These are phyloP conservation scores for Suillus ampliporus DNA, from an alignment of 768 basidiomycete species.

Conservation along the genomic window DNA sequence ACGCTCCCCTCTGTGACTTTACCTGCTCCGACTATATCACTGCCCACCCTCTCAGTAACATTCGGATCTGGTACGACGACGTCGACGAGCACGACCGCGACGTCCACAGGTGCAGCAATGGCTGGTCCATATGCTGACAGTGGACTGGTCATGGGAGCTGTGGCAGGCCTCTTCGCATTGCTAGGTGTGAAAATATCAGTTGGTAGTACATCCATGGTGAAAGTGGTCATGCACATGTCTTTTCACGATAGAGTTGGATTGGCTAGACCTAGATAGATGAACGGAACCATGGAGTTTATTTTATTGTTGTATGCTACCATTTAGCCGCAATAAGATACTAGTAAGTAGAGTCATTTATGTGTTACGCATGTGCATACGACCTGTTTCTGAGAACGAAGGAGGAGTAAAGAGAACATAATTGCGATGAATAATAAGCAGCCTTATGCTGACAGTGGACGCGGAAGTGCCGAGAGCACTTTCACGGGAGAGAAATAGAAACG, in stretches of 20 bases:
- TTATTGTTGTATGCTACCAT: conserved; percentile 3
- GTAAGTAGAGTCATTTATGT: not conserved
- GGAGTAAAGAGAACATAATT: not conserved
- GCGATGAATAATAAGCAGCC: not conserved
- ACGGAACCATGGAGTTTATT: not conserved
- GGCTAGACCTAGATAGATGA: not conserved
- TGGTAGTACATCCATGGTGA: not conserved
- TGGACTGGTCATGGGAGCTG: conserved; percentile 10
- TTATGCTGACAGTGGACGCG: not conserved
- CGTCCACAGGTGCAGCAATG: conserved; percentile 5
- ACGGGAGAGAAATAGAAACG: not conserved
- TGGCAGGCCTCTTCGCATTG: conserved; percentile 8
- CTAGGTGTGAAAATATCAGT: not conserved
- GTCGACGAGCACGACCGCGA: not conserved
- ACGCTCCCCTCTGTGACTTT: not conserved
- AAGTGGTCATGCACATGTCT: not conserved
- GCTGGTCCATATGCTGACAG: conserved; percentile 1
- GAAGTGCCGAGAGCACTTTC: too few species aligned
- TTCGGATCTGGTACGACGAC: not conserved
- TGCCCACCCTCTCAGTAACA: not conserved
- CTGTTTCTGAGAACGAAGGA: not conserved
- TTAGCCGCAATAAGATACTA: not conserved
- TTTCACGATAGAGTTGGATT: not conserved
- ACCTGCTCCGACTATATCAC: not conserved
- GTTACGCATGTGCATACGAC: not conserved